phyloP scores from a whole-genome alignment of 2,329 filamentous ascomycete species.

The Aspergillus hiratsukae region DNA sequence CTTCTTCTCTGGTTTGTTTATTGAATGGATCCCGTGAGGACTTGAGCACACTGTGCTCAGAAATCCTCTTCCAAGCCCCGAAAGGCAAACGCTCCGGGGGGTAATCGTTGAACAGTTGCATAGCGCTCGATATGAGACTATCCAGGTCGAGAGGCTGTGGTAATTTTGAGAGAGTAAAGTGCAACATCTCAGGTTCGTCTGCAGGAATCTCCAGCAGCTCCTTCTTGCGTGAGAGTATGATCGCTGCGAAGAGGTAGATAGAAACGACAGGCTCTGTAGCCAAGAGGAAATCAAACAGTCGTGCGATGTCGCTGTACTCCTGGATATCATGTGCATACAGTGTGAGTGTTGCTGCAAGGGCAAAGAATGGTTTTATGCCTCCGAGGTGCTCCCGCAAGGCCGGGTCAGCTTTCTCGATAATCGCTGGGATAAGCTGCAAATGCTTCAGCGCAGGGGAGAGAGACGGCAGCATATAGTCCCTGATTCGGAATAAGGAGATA shows the following conservation, averaged over 20 bases:
- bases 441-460: constrained; percentile 77
- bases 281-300: constrained; percentile 88
- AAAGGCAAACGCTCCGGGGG: constrained; percentile 67
- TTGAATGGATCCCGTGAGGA: constrained; percentile 60
- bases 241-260: constrained; percentile 87
- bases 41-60: constrained; percentile 75
- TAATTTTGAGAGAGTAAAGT: constrained; percentile 80
- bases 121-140: constrained; percentile 63
- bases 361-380: constrained; percentile 80
- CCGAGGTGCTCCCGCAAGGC: constrained; percentile 70
- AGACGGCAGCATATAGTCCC: constrained; percentile 95
- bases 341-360: constrained; percentile 85
- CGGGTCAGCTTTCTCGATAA: constrained; percentile 69
- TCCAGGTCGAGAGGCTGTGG: constrained; percentile 79
- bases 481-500: constrained; percentile 84
- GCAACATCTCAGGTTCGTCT: constrained; percentile 88
- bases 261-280: constrained; percentile 82
- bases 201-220: constrained; percentile 80
- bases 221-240: constrained; percentile 71
- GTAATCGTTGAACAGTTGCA: constrained; percentile 57
- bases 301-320: constrained; percentile 79
- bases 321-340: constrained; percentile 96
- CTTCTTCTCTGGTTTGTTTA: constrained; percentile 60
- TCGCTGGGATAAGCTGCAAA: constrained; percentile 78
- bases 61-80: constrained; percentile 67